These are phyloP conservation scores for Vinca minor DNA, from an alignment of 257 asterid genomes.

Conservation along the genomic window DNA sequence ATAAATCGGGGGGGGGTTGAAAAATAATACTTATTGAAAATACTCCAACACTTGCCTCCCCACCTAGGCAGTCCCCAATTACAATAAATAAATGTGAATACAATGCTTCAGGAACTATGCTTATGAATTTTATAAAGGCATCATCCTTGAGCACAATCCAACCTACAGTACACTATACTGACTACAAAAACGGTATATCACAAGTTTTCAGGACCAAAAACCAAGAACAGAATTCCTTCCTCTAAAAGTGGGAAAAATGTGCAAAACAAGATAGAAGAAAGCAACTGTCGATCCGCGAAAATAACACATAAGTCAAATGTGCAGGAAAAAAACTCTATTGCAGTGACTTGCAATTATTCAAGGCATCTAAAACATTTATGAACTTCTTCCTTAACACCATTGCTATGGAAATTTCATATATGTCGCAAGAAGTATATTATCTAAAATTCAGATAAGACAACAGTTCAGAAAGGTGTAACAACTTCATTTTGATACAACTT, in stretches of 20 bases:
- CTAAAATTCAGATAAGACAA: neutral
- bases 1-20: too few species aligned
- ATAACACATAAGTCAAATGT: neutral
- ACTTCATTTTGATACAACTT: neutral
- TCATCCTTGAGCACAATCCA: neutral
- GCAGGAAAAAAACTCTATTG: neutral
- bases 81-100: neutral
- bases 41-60: neutral
- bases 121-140: neutral
- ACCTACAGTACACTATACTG: too few species aligned
- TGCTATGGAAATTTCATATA: neutral
- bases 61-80: too few species aligned
- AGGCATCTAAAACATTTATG: neutral
- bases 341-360: neutral
- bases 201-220: neutral
- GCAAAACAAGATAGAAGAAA: neutral
- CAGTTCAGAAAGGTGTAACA: neutral
- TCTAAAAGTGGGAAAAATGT: neutral
- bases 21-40: too few species aligned
- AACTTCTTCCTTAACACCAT: neutral
- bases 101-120: neutral
- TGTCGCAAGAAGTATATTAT: too few species aligned
- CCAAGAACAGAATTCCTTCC: neutral
- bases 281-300: too few species aligned
- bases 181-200: neutral